Base-by-base conservation (phyloP, 305 asterid genomes). In the Solanum hybrid region DNA sequence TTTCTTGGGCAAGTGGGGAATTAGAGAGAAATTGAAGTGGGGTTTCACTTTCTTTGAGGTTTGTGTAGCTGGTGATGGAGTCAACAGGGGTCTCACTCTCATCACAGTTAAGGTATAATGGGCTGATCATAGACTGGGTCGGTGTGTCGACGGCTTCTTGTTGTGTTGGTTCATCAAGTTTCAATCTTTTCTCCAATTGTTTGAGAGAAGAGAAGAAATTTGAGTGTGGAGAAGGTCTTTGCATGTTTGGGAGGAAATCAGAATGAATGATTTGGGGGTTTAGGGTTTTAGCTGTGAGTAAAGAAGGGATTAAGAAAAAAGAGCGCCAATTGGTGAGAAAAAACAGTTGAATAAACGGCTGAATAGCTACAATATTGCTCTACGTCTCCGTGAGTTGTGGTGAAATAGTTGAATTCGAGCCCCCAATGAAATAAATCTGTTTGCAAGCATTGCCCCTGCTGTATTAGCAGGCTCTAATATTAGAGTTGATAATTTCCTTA, bases 181-280 rank as follows among this genome's bases (percentile, higher is more conserved):
- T 93, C 89, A 93, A 92, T 89, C 96, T 93, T 92, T 94, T 94
- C 88, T 95, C 97, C 13, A 92, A 93, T 89, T 89, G 94, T 90
- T 91, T 93, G 78, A 94, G 94, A 89, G 95, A 93, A 88, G 93
- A 90, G 97, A 95, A 95, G 75, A 95, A 95, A 86, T 89, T 93
- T 86, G 92, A 72, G 88, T 94, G 94, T 5, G 90, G 78, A 38
- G 92, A 84, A 39, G 88, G 51, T 10, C 93, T 70, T 57, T 77
- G 87, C 91, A 90, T 90, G 7, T 68, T 82, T 68, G 37, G 10
- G 77, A 11, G 29, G 32, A 11, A 24, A 24, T 70, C 77, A 70
- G 51, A 38, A 10, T 38, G 31, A 70, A 70, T 24, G 29, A 65
- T 3, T n/a, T n/a, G 7, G 75, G 76, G 88, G 22, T 29, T 45